These are phyloP conservation scores for Eurotiales sp. DNA, from an alignment of 2,329 filamentous ascomycete species.

Conservation along the genomic window DNA sequence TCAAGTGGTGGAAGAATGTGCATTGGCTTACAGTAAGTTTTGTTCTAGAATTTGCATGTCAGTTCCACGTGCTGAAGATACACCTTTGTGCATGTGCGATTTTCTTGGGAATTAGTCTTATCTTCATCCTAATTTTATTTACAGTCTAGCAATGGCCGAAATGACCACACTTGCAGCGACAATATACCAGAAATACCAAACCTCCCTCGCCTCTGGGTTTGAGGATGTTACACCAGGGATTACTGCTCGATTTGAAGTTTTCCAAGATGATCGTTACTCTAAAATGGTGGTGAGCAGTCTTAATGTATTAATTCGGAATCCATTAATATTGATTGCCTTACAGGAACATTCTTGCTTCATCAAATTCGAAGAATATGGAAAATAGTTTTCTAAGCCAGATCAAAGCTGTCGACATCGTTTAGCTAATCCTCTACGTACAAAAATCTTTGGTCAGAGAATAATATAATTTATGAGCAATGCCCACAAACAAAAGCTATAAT, in stretches of 20 bases:
- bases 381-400: neutral
- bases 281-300: conserved; percentile 13
- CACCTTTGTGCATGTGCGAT: too few relatives aligned
- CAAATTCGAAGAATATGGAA: neutral
- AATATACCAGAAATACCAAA: conserved; percentile 4
- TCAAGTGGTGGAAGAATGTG: neutral
- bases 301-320: neutral
- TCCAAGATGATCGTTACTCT: conserved; percentile 24
- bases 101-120: neutral
- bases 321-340: neutral
- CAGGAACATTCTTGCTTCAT: conserved; percentile 8
- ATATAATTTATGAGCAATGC: too few relatives aligned
- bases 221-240: conserved; percentile 23
- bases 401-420: too few relatives aligned
- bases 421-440: too few relatives aligned
- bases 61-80: too few relatives aligned
- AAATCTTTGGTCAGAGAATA: too few relatives aligned
- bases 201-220: conserved; percentile 13
- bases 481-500: too few relatives aligned
- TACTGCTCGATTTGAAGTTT: conserved; percentile 29
- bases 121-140: neutral
- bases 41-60: too few relatives aligned
- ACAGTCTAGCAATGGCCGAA: neutral
- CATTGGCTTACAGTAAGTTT: neutral
- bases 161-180: neutral